These are phyloP conservation scores for Ascosphaera apis DNA, from an alignment of 2,329 filamentous ascomycete genomes.

Conservation along the genomic window DNA sequence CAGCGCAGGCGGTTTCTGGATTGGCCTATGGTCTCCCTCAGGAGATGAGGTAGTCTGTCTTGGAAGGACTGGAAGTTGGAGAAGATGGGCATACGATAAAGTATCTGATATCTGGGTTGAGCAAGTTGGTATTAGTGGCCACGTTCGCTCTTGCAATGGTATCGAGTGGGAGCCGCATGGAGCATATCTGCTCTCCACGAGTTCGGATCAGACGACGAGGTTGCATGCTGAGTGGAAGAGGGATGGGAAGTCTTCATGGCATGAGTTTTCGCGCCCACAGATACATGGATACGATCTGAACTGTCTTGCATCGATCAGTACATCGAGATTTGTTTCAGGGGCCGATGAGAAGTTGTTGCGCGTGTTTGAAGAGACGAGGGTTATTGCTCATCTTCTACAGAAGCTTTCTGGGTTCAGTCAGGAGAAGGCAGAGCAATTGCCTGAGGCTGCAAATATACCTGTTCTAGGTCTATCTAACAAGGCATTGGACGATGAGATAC, in stretches of 20 bases:
- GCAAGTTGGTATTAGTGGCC: constrained; percentile 55
- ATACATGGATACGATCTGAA: constrained; percentile 98
- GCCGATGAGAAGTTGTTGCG: constrained; percentile 96
- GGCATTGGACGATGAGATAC: constrained; percentile 42
- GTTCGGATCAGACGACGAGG: constrained; percentile 78
- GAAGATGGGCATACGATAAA: constrained; percentile 49
- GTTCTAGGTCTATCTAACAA: constrained; percentile 93
- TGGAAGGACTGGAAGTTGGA: constrained; percentile 81
- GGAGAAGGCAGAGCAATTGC: constrained; percentile 26
- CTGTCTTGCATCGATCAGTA: constrained; percentile 57
- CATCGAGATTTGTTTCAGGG: constrained; percentile 67
- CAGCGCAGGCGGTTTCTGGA: constrained; percentile 92
- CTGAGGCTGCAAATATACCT: constrained; percentile 82
- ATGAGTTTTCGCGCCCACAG: constrained; percentile 85
- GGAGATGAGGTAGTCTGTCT: constrained; percentile 56
- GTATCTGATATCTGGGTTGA: constrained; percentile 50
- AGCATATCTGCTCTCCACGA: constrained; percentile 68
- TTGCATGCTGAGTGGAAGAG: constrained; percentile 60
- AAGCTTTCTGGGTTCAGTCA: constrained; percentile 39
- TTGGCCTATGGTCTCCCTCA: constrained; percentile 69
- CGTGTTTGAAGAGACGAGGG: constrained; percentile 75
- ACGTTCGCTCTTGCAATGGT: constrained; percentile 59
- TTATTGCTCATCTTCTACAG: constrained; percentile 51
- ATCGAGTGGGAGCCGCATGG: constrained; percentile 67
- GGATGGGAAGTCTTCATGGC: constrained; percentile 41